A percentile compares a stretch with the other conserved stretches of the same genome.
These are phyloP conservation scores for Rhododendron vialii DNA, from an alignment of 148 eudicot genomes.

Conservation along the genomic window DNA sequence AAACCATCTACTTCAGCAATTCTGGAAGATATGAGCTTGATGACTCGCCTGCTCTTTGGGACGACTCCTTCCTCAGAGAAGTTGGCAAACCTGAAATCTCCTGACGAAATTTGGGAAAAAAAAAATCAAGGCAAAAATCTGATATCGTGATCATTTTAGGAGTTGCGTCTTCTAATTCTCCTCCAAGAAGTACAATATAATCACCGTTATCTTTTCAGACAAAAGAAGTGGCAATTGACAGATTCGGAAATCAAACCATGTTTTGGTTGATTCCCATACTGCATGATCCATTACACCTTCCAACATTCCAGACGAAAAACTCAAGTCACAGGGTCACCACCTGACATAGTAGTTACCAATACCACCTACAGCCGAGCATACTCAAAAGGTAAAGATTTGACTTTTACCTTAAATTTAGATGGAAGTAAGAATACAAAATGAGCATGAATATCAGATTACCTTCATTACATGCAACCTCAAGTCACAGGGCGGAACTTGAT, in stretches of 20 bases:
- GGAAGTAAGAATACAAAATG: too few relatives aligned
- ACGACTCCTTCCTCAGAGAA: conserved; percentile 29
- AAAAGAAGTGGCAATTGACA: neutral
- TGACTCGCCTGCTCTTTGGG: conserved; percentile 32
- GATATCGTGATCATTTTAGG: neutral
- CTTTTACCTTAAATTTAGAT: neutral
- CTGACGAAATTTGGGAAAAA: conserved; percentile 11
- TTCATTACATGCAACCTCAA: too few relatives aligned
- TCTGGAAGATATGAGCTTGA: conserved; percentile 40
- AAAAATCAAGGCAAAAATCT: neutral
- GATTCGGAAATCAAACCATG: neutral
- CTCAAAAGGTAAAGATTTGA: neutral
- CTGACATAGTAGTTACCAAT: neutral
- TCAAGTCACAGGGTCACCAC: neutral
- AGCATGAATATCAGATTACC: too few relatives aligned
- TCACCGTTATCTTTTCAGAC: neutral
- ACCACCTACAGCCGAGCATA: neutral
- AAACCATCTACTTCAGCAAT: conserved; percentile 39
- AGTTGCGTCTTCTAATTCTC: neutral
- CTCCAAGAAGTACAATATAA: neutral
- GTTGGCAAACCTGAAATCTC: conserved; percentile 49
- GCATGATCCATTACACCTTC: neutral
- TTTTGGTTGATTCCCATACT: neutral
- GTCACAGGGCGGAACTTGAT: conserved; percentile 75
- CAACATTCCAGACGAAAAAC: neutral